Percentiles rank a stretch among this genome's conserved stretches.
phyloP scores from a whole-genome alignment of 2,329 filamentous ascomycete species.

The Neocatenulostroma microsporum region DNA sequence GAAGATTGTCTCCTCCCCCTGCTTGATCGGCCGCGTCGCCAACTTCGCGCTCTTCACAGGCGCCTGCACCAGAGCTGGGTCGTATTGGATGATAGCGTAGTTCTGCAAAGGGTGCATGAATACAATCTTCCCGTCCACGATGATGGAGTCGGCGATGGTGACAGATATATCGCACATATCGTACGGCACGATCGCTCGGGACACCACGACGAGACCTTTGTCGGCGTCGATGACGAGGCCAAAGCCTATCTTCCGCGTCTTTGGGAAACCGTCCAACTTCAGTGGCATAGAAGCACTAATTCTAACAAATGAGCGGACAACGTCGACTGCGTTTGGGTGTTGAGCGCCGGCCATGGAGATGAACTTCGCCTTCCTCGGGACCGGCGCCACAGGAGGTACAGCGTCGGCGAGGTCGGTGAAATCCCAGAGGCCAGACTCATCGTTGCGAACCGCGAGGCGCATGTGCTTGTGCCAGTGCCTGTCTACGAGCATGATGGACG shows the following conservation, averaged over 20 bases:
- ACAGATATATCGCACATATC: constrained; percentile 94
- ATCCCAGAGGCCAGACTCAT: constrained; percentile 86
- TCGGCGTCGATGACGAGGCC: constrained; percentile 96
- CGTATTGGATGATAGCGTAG: constrained; percentile 91
- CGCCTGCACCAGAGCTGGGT: constrained; percentile 84
- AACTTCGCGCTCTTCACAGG: constrained; percentile 85
- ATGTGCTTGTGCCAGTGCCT: constrained; percentile 95
- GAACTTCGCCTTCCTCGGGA: constrained; percentile 75
- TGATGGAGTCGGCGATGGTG: constrained; percentile 93
- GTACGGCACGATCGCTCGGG: constrained; percentile 87
- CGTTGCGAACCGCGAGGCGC: constrained; percentile 85
- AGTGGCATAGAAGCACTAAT: constrained; percentile 89
- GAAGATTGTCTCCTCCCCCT: constrained; percentile 91
- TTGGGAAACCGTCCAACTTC: constrained; percentile 96
- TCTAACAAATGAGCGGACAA: constrained; percentile 90
- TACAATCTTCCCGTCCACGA: constrained; percentile 85
- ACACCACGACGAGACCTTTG: constrained; percentile 90
- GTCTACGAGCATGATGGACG: constrained; percentile 84
- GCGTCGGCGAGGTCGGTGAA: constrained; percentile 78
- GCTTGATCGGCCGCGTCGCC: constrained; percentile 72
- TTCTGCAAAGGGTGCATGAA: constrained; percentile 97
- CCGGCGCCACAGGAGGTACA: constrained; percentile 65
- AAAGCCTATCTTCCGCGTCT: constrained; percentile 89
- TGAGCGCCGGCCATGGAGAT: constrained; percentile 84
- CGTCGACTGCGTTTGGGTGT: constrained; percentile 81